A percentile compares a stretch with the other conserved stretches of the same genome.
These are phyloP conservation scores for Fraxinus nigra DNA, from an alignment of 305 asterid species.

Conservation along the genomic window DNA sequence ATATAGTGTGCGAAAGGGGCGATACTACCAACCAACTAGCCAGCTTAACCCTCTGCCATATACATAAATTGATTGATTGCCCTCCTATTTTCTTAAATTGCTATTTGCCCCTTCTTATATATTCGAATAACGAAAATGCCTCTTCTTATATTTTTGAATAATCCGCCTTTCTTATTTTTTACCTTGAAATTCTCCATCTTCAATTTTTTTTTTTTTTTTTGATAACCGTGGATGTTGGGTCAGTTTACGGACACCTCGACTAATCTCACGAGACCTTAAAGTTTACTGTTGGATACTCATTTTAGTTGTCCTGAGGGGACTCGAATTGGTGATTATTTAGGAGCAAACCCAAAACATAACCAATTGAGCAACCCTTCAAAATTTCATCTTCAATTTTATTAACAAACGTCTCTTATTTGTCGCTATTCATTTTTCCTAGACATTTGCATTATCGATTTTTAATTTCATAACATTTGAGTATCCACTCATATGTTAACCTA, in stretches of 20 bases:
- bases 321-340: too few relatives aligned
- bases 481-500: neutral
- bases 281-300: too few relatives aligned
- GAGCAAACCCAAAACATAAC: too few relatives aligned
- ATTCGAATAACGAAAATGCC: neutral
- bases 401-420: neutral
- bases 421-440: neutral
- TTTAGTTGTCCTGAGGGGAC: too few relatives aligned
- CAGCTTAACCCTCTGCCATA: neutral
- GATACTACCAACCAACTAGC: slow-evolving; percentile 24
- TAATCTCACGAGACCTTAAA: too few relatives aligned
- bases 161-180: neutral
- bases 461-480: too few relatives aligned
- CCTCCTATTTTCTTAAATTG: neutral
- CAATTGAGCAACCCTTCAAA: too few relatives aligned
- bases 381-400: neutral
- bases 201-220: too few relatives aligned
- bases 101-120: slow-evolving; percentile 5
- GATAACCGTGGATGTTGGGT: too few relatives aligned
- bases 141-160: neutral
- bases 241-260: too few relatives aligned
- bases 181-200: neutral
- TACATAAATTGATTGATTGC: neutral
- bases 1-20: slow-evolving; percentile 16
- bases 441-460: neutral